Percentiles rank a stretch among this genome's conserved stretches.
These are phyloP conservation scores for Nannochloropsis oceanica DNA, from an alignment of 108 stramenopile genomes.

Conservation along the genomic window DNA sequence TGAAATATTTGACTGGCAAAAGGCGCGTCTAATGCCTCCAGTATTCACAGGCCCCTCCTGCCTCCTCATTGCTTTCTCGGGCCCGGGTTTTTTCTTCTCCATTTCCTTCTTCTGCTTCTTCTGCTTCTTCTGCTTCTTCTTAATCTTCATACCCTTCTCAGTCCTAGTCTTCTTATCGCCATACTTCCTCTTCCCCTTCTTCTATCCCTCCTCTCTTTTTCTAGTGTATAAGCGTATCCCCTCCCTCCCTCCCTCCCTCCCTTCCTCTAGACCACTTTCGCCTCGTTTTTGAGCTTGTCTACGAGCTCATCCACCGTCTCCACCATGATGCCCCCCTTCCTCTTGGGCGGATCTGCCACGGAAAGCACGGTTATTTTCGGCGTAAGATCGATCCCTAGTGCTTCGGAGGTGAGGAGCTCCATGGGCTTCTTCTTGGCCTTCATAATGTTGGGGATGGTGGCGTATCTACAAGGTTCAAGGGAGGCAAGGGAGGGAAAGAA, in stretches of 20 bases:
- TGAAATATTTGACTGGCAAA: too few relatives aligned
- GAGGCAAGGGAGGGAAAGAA: background rate
- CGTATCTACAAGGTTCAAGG: constrained; percentile 41
- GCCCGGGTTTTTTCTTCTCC: too few relatives aligned
- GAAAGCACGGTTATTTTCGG: constrained; percentile 58
- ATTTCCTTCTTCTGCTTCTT: too few relatives aligned
- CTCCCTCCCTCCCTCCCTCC: background rate
- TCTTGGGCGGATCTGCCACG: constrained; percentile 78
- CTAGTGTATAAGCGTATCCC: background rate
- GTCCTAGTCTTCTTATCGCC: background rate
- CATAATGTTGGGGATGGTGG: constrained; percentile 98
- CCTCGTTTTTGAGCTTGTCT: constrained; percentile 74
- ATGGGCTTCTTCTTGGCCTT: constrained; percentile 99
- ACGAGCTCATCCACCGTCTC: constrained; percentile 76
- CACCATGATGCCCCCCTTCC: constrained; percentile 84
- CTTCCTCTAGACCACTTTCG: constrained; percentile 20
- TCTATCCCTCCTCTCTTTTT: background rate
- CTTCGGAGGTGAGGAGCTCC: constrained; percentile 55
- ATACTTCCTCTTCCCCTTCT: background rate
- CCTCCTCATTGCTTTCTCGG: too few relatives aligned
- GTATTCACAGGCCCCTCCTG: too few relatives aligned
- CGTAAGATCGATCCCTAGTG: constrained; percentile 69
- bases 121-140: too few relatives aligned
- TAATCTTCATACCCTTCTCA: background rate
- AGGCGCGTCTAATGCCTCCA: too few relatives aligned